phyloP scores from a whole-genome alignment of 1,284 basidiomycete species.

The Boletus mariae region DNA sequence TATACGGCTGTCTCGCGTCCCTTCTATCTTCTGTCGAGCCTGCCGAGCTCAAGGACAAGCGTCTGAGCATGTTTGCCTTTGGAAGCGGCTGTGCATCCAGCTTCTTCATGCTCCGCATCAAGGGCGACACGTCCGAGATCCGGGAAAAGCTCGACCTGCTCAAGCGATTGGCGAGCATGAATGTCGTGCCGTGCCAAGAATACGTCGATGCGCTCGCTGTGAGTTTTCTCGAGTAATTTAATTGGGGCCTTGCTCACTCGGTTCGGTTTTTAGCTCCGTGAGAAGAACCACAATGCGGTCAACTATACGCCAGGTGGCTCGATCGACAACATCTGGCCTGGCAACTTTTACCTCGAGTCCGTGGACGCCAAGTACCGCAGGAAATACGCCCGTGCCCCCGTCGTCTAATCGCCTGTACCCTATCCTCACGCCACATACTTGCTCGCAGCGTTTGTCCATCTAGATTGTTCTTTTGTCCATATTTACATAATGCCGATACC shows the following conservation, averaged over 20 bases:
- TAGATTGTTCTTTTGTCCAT: slow-evolving; percentile 9
- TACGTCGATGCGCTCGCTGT: slow-evolving; percentile 77
- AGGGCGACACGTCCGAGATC: slow-evolving; percentile 83
- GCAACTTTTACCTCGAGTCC: slow-evolving; percentile 89
- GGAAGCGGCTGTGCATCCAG: slow-evolving; percentile 90
- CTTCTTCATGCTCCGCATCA: slow-evolving; percentile 85
- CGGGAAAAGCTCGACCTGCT: slow-evolving; percentile 76
- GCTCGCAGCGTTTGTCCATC: slow-evolving; percentile 4
- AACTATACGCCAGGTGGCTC: slow-evolving; percentile 85
- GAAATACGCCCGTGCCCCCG: slow-evolving; percentile 67
- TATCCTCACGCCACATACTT: neutral
- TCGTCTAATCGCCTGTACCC: slow-evolving; percentile 35
- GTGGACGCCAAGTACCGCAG: slow-evolving; percentile 93
- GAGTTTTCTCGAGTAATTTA: slow-evolving; percentile 23
- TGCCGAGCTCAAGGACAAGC: slow-evolving; percentile 69
- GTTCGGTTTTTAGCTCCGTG: slow-evolving; percentile 63
- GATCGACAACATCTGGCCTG: slow-evolving; percentile 91
- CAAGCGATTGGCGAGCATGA: slow-evolving; percentile 79
- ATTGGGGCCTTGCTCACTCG: slow-evolving; percentile 3
- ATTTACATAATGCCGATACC: slow-evolving; percentile 9
- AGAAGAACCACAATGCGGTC: slow-evolving; percentile 93
- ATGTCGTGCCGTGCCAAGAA: slow-evolving; percentile 87
- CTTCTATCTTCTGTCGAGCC: slow-evolving; percentile 71
- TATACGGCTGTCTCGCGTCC: slow-evolving; percentile 91
- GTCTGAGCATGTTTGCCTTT: slow-evolving; percentile 90